phyloP scores from a whole-genome alignment of 2,329 filamentous ascomycete species.

The Sporothrix euskadiensis region DNA sequence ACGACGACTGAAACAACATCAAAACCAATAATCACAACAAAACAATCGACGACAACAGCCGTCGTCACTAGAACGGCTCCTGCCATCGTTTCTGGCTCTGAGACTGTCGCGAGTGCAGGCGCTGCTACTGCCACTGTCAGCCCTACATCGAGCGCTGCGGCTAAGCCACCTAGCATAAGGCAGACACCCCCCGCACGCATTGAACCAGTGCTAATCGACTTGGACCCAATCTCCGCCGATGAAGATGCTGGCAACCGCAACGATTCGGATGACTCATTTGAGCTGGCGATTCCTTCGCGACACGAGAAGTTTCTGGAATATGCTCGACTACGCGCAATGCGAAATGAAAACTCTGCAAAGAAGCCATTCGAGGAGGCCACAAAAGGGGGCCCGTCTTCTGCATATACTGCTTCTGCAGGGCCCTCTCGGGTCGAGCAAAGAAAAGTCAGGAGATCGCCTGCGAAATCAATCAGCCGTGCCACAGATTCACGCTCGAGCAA shows the following conservation, averaged over 20 bases:
- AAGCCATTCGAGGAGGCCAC: not conserved
- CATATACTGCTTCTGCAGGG: not conserved
- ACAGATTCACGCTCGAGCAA: not conserved
- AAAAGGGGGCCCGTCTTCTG: not conserved
- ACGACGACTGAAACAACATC: not conserved
- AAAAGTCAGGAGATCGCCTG: not conserved
- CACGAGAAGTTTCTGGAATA: constrained; percentile 23
- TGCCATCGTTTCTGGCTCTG: not conserved
- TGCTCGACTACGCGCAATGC: constrained; percentile 10
- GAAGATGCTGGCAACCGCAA: constrained; percentile 2
- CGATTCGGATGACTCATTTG: constrained; percentile 24
- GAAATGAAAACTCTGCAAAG: not conserved
- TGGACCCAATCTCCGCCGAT: constrained; percentile 21
- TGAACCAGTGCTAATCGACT: constrained; percentile 19
- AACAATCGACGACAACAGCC: not conserved
- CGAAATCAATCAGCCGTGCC: not conserved
- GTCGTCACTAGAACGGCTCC: not conserved
- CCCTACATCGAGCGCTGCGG: not conserved
- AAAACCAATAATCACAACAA: not conserved
- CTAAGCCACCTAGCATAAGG: constrained; percentile 5
- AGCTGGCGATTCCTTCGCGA: not conserved
- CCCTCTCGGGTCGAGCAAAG: not conserved
- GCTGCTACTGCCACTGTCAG: not conserved
- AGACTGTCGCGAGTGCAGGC: not conserved
- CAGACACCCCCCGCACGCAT: not conserved